These are phyloP conservation scores for Salvia miltiorrhiza DNA, from an alignment of 257 asterid genomes.

Conservation along the genomic window DNA sequence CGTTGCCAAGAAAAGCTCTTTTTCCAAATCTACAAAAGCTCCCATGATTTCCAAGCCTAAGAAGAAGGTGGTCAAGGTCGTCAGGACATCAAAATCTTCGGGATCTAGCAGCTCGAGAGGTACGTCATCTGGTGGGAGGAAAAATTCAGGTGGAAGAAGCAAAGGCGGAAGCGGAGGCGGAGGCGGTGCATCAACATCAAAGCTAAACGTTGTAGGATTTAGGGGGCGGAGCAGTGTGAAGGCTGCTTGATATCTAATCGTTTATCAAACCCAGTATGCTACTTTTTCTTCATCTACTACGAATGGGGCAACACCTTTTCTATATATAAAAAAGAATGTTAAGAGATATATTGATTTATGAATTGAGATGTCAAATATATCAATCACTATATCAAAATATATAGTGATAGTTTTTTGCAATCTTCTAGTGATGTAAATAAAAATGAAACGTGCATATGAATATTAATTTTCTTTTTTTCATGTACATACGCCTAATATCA, in stretches of 20 bases:
- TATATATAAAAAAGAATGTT: background rate
- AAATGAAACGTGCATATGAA: too few species aligned
- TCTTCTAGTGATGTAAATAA: too few species aligned
- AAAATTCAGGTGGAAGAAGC: constrained; percentile 31
- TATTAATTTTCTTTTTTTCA: too few species aligned
- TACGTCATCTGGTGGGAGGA: constrained; percentile 34
- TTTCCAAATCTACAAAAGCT: constrained; percentile 38
- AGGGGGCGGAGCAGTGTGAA: constrained; percentile 78
- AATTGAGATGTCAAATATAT: too few species aligned
- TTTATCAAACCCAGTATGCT: background rate
- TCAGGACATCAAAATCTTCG: constrained; percentile 37
- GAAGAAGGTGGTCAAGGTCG: constrained; percentile 33
- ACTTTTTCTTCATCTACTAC: constrained; percentile 8
- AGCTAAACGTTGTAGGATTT: constrained; percentile 88
- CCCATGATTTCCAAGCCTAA: constrained; percentile 33
- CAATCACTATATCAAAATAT: too few species aligned
- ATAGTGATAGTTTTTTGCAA: too few species aligned
- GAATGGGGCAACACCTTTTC: too few species aligned
- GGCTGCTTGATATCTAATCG: constrained; percentile 31
- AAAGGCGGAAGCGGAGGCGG: too few species aligned
- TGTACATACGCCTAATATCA: too few species aligned
- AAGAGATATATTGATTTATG: too few species aligned
- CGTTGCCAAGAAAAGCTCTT: constrained; percentile 34
- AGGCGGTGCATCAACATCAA: constrained; percentile 38
- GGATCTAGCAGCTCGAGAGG: constrained; percentile 36